Evolutionary conservation across 208 protist genomes (phyloP), one percentile per base, ranked within the genome.

Genomic region (Crithidia bombi): DNA sequence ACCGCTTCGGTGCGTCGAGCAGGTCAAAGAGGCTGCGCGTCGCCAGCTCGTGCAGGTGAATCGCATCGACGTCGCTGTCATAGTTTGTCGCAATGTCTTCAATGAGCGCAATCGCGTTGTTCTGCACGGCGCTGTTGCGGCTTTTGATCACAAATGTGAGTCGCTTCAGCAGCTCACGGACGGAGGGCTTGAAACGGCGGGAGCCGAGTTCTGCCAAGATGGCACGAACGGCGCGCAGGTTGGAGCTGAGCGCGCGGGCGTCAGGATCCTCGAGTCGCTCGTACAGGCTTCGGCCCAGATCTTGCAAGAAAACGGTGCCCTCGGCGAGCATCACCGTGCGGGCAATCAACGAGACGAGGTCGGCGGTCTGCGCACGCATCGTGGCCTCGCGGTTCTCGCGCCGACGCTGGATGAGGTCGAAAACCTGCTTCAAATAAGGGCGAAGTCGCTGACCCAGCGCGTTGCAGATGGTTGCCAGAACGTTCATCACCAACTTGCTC

Each of bases 11-110:
- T 10, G 99, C 96, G 81, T 99, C 99, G 5, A 99, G 89, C 69
- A 99, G 89, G 56, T 99, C 98, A 17, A 99, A 92, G 6, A 99
- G 86, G 49, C 99, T 98, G 57, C 99, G 99, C 28, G 99, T 99
- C 14, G 99, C 88, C 21, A 99, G 87, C 44, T 98, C 99, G 92
- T 87, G 98, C 83, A 82, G 96, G 94, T 94, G 85, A 58, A 94
- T 91, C 15, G 89, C 80, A 30, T 94, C 87, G 36, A 96, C 89
- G 57, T 91, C 89, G 28, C 79, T 78, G 50, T 90, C 83, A 69
- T 86, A 90, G 61, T 92, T 75, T 14, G 78, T 86, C 17, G 98
- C 98, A 68, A 99, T 99, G 72, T 96, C 85, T 49, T 99, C 98
- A 30, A 99, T 95, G 10, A 99, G 92, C 28, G 98, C 83, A 57